Base-by-base conservation (phyloP, 2,329 filamentous ascomycete species). In the Aspergillus proliferans region DNA sequence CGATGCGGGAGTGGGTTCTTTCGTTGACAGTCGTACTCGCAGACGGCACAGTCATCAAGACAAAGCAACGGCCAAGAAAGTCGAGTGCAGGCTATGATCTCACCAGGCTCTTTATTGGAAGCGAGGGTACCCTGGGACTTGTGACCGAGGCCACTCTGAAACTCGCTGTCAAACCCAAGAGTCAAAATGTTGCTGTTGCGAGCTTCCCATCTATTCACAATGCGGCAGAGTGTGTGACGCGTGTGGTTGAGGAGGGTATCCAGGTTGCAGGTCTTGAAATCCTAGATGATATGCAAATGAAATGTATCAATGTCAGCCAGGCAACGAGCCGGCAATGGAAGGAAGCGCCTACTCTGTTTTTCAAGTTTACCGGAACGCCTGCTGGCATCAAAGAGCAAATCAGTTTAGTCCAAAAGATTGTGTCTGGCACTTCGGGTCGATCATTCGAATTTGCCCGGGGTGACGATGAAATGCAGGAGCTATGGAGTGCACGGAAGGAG, bases 1-100 rank as follows among this genome's bases (percentile, higher is more conserved):
- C 90, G 2, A 95, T 95, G 89, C 84, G 88, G 54, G 90, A 95
- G 65, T 95, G 90, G 90, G 91, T 95, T 10, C 73, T 95, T 19
- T 86, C 82, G 47, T 71, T 95, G 57, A 95, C 90, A 0, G 88
- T 95, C 3, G 90, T 95, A 9, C 78, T 95, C 60, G 90, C 90
- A 15, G 91, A 95, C 68, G 90, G 90, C 45, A 95, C 90, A 1
- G 71, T 95, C 46, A 85, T 96, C 71, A 92, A 91, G 76, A 96
- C 91, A 9, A 80, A 87, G 54, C 89, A 94, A 69, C 81, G 90
- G 44, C 89, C 90, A 9, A 81, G 90, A 57, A 96, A 95, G 76
- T 91, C 86, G 62, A 90, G 86, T 48, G 91, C 91, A 28, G 91
- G 91, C 22, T 96, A 96, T 71, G 90, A 96, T 67, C 79, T 96